Percentiles rank a stretch among this genome's conserved stretches.
phyloP scores from a whole-genome alignment of 2,329 filamentous ascomycete species.

The Pleurostoma richardsiae region DNA sequence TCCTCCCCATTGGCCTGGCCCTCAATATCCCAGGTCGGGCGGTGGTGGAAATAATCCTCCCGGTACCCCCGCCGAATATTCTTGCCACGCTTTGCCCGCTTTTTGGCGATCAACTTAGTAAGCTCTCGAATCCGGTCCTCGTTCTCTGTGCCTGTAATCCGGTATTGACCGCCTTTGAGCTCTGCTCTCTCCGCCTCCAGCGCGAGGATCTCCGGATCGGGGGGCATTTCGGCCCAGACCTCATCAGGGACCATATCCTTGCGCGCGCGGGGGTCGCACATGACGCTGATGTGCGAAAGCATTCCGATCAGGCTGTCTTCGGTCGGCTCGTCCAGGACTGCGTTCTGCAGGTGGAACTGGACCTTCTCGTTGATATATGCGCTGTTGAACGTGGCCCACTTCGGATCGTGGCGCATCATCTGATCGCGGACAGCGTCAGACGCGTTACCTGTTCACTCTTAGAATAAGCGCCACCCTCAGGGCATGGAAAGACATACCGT shows the following conservation, averaged over 20 bases:
- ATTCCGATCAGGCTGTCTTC: conserved; percentile 12
- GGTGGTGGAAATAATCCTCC: conserved; percentile 23
- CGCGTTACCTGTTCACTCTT: conserved; percentile 13
- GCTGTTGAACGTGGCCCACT: conserved; percentile 16
- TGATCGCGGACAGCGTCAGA: conserved; percentile 17
- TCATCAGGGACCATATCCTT: conserved; percentile 20
- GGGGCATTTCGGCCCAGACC: conserved; percentile 14
- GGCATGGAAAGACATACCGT: conserved; percentile 11
- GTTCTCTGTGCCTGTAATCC: conserved; percentile 12
- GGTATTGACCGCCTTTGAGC: conserved; percentile 19
- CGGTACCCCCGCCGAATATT: conserved; percentile 14
- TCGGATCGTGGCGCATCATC: conserved; percentile 19
- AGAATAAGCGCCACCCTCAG: not conserved
- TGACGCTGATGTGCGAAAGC: conserved; percentile 18
- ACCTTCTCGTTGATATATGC: conserved; percentile 19
- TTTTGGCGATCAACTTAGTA: conserved; percentile 13
- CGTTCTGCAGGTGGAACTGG: conserved; percentile 21
- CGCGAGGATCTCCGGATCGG: conserved; percentile 17
- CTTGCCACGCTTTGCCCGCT: conserved; percentile 10
- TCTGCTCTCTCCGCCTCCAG: conserved; percentile 11
- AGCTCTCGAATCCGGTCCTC: conserved; percentile 16
- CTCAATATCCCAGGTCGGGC: no score
- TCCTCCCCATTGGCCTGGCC: conserved; percentile 11
- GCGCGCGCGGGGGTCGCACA: conserved; percentile 15
- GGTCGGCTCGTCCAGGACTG: conserved; percentile 16